These are phyloP conservation scores for Ceratocystis papillata DNA, from an alignment of 2,329 filamentous ascomycete species.

Conservation along the genomic window DNA sequence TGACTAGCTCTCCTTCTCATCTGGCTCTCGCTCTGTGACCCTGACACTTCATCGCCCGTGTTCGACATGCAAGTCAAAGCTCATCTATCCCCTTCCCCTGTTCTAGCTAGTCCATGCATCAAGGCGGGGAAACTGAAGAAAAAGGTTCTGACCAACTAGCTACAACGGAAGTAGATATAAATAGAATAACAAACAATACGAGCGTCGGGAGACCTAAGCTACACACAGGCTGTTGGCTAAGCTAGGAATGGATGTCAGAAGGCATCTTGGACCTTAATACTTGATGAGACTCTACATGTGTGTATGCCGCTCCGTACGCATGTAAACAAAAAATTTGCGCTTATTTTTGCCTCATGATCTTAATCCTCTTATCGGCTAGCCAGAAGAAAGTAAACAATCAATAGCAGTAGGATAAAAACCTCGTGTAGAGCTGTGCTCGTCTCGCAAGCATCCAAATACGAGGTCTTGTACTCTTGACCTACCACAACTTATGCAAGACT, in stretches of 20 bases:
- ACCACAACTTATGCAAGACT: not conserved
- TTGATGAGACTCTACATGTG: too few species aligned
- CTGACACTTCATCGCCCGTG: not conserved
- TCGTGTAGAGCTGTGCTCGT: too few species aligned
- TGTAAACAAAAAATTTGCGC: too few species aligned
- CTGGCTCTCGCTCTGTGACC: too few species aligned
- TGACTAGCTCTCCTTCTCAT: too few species aligned
- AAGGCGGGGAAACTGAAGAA: not conserved
- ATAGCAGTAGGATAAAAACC: not conserved
- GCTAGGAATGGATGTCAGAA: not conserved
- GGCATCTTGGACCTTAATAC: not conserved
- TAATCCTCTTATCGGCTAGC: too few species aligned
- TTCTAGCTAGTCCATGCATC: not conserved
- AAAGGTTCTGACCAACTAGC: not conserved
- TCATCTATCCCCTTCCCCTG: not conserved
- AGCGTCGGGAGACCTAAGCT: not conserved
- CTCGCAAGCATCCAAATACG: not conserved
- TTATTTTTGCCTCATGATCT: too few species aligned
- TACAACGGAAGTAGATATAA: not conserved
- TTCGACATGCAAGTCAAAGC: constrained; percentile 1
- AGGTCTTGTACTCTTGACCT: not conserved
- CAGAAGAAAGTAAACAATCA: not conserved
- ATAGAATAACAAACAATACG: constrained; percentile 6
- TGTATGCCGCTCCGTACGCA: too few species aligned
- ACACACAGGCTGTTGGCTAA: not conserved